Evolutionary conservation across 495 filamentous ascomycete genomes (phyloP).

Genomic region (Penicillium chermesinum): DNA sequence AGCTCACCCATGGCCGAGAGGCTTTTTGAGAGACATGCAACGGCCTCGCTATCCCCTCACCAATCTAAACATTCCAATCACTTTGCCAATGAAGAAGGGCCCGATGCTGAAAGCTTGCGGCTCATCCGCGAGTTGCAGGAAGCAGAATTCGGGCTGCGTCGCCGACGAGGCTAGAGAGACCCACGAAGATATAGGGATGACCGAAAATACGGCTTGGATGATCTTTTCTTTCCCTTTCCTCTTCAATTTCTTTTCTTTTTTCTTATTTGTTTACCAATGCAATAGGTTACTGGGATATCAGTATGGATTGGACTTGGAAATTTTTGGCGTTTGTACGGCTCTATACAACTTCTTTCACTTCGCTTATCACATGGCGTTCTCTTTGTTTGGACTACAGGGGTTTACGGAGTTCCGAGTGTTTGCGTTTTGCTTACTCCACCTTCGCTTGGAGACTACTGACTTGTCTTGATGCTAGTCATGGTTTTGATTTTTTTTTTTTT

Average conservation of each 20-base stretch:
- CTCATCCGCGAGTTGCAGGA: slow-evolving; percentile 55
- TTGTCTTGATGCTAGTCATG: too few species aligned
- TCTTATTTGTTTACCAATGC: neutral
- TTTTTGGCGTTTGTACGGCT: neutral
- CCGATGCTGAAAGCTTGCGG: slow-evolving; percentile 50
- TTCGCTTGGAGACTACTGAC: too few species aligned
- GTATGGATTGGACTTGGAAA: neutral
- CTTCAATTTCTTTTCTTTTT: neutral
- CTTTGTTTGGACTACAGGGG: neutral
- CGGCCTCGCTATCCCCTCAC: slow-evolving; percentile 29
- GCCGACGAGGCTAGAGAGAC: slow-evolving; percentile 31
- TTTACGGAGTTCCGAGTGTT: neutral
- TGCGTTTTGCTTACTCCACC: too few species aligned
- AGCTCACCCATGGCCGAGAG: slow-evolving; percentile 38
- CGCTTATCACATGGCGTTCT: neutral
- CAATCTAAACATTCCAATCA: slow-evolving; percentile 31
- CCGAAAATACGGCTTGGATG: neutral
- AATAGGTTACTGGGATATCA: neutral
- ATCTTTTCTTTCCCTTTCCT: neutral
- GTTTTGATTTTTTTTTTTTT: neutral
- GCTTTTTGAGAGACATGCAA: slow-evolving; percentile 23
- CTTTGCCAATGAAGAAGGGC: slow-evolving; percentile 27
- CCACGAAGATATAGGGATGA: too few species aligned
- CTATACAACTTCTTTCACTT: neutral
- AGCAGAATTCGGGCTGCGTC: slow-evolving; percentile 54